These are phyloP conservation scores for Hypseocharis bilobata DNA, from an alignment of 441 rosid species.

Conservation along the genomic window DNA sequence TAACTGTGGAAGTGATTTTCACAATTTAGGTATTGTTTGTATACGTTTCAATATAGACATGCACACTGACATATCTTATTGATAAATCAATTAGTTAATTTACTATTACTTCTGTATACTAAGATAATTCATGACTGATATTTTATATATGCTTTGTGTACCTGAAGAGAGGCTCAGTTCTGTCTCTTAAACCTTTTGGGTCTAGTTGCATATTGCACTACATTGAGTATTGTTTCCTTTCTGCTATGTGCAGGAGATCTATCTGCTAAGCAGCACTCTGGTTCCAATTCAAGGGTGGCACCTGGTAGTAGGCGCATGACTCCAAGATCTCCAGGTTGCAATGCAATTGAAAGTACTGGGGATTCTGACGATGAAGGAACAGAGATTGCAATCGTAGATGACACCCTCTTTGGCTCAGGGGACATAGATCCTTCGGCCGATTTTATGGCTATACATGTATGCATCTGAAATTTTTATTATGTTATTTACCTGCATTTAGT, in stretches of 20 bases:
- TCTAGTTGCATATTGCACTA: not conserved
- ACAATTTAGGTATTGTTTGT: not conserved
- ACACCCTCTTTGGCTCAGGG: constrained; percentile 18
- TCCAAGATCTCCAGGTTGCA: constrained; percentile 47
- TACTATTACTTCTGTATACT: not conserved
- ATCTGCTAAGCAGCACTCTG: constrained; percentile 25
- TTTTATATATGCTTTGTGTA: not conserved
- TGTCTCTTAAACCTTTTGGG: not conserved
- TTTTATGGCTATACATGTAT: constrained; percentile 18
- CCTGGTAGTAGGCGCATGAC: constrained; percentile 38
- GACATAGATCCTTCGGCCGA: constrained; percentile 25
- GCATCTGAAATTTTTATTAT: not conserved
- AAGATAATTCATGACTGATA: not conserved
- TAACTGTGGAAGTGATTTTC: not conserved
- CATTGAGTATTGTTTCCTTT: not conserved
- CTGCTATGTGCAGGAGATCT: constrained; percentile 31
- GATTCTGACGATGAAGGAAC: constrained; percentile 60
- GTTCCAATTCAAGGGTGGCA: constrained; percentile 37
- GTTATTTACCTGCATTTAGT: not conserved
- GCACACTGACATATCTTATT: not conserved
- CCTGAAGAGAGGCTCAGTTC: not conserved
- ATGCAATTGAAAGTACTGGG: constrained; percentile 33
- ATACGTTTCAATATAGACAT: not conserved
- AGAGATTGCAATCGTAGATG: constrained; percentile 36
- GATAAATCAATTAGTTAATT: not conserved